Base-by-base conservation (phyloP, 352 stramenopile genomes). In the Phytophthora agathidicida region DNA sequence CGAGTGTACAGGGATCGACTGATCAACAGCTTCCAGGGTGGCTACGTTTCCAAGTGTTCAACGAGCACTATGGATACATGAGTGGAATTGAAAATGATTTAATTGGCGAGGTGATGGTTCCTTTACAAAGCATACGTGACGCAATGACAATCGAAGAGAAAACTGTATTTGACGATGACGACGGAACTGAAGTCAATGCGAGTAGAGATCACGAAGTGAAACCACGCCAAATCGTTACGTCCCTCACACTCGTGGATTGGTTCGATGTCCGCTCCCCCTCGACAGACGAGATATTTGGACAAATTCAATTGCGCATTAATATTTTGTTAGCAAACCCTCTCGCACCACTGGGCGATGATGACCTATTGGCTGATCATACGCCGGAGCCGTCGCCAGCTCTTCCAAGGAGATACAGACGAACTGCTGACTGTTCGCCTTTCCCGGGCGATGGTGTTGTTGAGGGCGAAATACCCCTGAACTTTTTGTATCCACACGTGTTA, bases 1-100 rank as follows among this genome's bases (percentile, higher is more conserved):
- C 66, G 22, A 80, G 60, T 17, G 44, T 67, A 5, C 55, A 72
- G 46, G 26, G 14, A 16, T 59, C 62, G 10, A 60, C 26, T 17
- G 49, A 65, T 19, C 60, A 70, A 24, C 65, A 80, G 17, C 49
- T 93, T 3, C 60, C 47, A 5, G 84, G 84, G 5, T 93, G 81
- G 81, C 51, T 93, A 19, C 80, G 78, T 23, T 80, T 93, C 5
- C 77, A 93, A 68, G 72, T 93, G 10, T 90, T 72, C 43, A 82
- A 90, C 51, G 84, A 93, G 38, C 78, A 67, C 31, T 91, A 93
- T n/a, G 62, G 74, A 8, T 91, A 91, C 46, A 88, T 93, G 75
- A 80, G 71, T 37, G 84, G 84, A 5, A 44, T 93, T 3, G 84
- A 93, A 46, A 86, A 83, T 16, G 76, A 91, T 20, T 59, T 91